A percentile compares a stretch with the other conserved stretches of the same genome.
These are phyloP conservation scores for Inonotus hispidus DNA, from an alignment of 1,284 basidiomycete species.

Conservation along the genomic window DNA sequence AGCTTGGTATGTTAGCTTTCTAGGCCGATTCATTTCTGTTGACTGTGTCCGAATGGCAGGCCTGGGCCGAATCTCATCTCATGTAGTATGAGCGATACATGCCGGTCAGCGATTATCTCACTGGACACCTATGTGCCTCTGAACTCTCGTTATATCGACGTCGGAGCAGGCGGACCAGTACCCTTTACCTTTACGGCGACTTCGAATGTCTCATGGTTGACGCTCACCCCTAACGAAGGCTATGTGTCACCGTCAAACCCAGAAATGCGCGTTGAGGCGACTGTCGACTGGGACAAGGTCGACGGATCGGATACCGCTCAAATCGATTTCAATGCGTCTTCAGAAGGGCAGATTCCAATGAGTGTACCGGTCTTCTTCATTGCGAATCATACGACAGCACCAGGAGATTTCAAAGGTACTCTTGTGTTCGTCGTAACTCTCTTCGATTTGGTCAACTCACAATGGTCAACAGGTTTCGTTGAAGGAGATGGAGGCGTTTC, in stretches of 20 bases:
- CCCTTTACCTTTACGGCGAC: slow-evolving; percentile 52
- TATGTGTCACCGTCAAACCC: slow-evolving; percentile 41
- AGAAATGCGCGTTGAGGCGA: slow-evolving; percentile 51
- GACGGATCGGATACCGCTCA: slow-evolving; percentile 7
- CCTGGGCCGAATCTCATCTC: slow-evolving; percentile 57
- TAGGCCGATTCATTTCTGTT: background rate
- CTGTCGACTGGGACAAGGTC: slow-evolving; percentile 58
- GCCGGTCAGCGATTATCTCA: slow-evolving; percentile 44
- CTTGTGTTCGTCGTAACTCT: background rate
- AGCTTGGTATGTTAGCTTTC: slow-evolving; percentile 40
- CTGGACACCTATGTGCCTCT: slow-evolving; percentile 53
- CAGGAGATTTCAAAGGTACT: slow-evolving; percentile 9
- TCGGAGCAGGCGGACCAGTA: slow-evolving; percentile 54
- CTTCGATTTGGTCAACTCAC: background rate
- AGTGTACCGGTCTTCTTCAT: slow-evolving; percentile 13
- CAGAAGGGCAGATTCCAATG: slow-evolving; percentile 8
- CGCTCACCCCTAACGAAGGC: slow-evolving; percentile 41
- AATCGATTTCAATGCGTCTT: slow-evolving; percentile 12
- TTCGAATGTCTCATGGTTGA: slow-evolving; percentile 50
- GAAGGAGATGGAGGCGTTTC: slow-evolving; percentile 59
- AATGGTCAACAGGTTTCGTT: slow-evolving; percentile 38
- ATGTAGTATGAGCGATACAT: slow-evolving; percentile 45
- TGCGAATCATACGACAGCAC: slow-evolving; percentile 4
- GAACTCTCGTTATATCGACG: slow-evolving; percentile 50
- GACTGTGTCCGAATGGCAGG: slow-evolving; percentile 30